phyloP scores from a whole-genome alignment of 1,139 yeast species.

The Geotrichum bryndzae region DNA sequence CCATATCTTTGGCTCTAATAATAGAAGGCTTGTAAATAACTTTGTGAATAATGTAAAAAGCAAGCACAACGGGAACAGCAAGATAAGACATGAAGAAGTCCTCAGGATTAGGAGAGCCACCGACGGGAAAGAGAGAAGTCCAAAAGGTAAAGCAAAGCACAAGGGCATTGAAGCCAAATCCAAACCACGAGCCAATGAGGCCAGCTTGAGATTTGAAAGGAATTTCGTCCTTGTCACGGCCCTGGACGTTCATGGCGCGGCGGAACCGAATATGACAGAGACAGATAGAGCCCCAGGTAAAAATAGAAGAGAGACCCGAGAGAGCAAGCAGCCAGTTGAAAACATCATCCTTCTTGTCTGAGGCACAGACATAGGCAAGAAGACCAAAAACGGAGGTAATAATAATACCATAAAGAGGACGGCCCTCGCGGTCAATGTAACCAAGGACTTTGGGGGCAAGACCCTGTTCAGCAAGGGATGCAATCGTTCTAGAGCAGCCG shows the following conservation, averaged over 20 bases:
- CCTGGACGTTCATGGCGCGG: conserved; percentile 61
- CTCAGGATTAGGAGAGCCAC: conserved; percentile 39
- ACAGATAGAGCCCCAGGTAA: conserved; percentile 77
- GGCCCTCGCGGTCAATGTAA: conserved; percentile 68
- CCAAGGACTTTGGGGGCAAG: conserved; percentile 68
- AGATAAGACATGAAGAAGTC: conserved; percentile 50
- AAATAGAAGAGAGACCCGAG: conserved; percentile 72
- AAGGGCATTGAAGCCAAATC: conserved; percentile 52
- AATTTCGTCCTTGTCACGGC: conserved; percentile 58
- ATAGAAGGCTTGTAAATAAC: conserved; percentile 41
- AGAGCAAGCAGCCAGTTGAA: conserved; percentile 77
- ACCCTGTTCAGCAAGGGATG: conserved; percentile 76
- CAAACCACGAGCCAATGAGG: conserved; percentile 61
- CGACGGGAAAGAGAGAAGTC: conserved; percentile 67
- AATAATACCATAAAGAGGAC: conserved; percentile 65
- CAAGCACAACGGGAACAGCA: conserved; percentile 48
- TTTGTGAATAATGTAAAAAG: conserved; percentile 48
- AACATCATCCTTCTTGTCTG: conserved; percentile 61
- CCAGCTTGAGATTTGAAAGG: conserved; percentile 70
- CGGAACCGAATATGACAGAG: conserved; percentile 75
- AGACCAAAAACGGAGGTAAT: conserved; percentile 57
- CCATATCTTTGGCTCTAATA: conserved; percentile 35
- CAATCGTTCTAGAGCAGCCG: conserved; percentile 75
- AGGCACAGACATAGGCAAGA: conserved; percentile 62
- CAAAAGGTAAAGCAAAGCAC: conserved; percentile 77